These are phyloP conservation scores for Nitzschia putrida DNA, from an alignment of 108 stramenopile species.

Conservation along the genomic window DNA sequence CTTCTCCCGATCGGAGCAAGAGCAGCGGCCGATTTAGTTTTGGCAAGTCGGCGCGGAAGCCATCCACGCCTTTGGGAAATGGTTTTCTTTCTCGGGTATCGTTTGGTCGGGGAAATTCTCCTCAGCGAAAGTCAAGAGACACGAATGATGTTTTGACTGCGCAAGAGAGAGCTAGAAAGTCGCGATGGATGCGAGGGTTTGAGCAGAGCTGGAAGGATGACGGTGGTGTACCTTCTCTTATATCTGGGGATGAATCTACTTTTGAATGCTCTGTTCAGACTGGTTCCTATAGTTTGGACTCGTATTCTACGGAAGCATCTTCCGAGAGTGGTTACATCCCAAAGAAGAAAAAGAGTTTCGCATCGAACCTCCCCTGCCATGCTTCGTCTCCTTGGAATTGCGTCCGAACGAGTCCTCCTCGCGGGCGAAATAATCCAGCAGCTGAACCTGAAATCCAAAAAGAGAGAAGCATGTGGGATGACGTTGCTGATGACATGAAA, in stretches of 20 bases:
- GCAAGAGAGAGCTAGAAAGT: constrained; percentile 17
- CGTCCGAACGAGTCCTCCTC: neutral
- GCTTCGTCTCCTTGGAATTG: neutral
- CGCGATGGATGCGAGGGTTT: constrained; percentile 26
- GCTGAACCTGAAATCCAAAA: neutral
- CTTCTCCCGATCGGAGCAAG: neutral
- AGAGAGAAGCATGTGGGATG: constrained; percentile 4
- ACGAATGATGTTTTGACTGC: neutral
- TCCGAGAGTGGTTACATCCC: neutral
- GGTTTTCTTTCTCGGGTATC: neutral
- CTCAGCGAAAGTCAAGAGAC: neutral
- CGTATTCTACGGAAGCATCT: constrained; percentile 1
- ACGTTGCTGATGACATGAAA: constrained; percentile 33
- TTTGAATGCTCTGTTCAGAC: neutral
- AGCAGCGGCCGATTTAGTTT: neutral
- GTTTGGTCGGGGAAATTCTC: neutral
- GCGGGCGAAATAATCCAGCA: neutral
- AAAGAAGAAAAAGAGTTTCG: neutral
- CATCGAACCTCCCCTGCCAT: neutral
- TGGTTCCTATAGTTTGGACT: neutral
- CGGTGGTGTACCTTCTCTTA: neutral
- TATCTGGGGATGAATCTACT: constrained; percentile 1
- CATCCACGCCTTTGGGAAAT: neutral
- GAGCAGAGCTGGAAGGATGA: constrained; percentile 20
- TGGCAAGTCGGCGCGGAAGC: constrained; percentile 5